Conservation (phyloP, 768 basidiomycete species). For the Suillus discolor region DNA sequence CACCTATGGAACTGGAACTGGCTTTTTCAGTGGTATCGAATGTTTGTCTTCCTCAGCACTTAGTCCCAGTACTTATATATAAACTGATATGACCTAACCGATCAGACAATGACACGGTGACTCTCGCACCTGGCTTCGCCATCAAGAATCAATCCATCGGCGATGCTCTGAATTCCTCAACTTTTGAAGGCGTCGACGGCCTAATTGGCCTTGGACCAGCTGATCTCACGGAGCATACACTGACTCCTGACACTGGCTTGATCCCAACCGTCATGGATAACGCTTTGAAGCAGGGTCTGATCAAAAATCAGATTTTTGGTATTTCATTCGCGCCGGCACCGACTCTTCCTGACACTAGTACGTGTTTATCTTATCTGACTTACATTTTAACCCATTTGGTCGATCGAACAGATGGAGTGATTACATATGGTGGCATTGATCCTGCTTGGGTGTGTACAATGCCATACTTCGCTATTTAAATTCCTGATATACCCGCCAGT, state of each 20-base stretch:
- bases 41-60: constrained; percentile 18
- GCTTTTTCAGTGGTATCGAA: constrained; percentile 35
- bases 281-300: too few species aligned
- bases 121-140: constrained; percentile 25
- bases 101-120: constrained; percentile 29
- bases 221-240: constrained; percentile 19
- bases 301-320: too few species aligned
- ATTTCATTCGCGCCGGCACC: too few species aligned
- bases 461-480: too few species aligned
- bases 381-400: too few species aligned
- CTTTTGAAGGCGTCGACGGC: constrained; percentile 28
- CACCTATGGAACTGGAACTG: constrained; percentile 18
- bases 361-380: too few species aligned
- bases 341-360: too few species aligned
- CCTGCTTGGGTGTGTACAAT: too few species aligned
- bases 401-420: too few species aligned
- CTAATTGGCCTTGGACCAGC: constrained; percentile 30
- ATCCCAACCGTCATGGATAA: too few species aligned
- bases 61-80: not conserved
- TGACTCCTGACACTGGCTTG: too few species aligned
- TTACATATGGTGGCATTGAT: too few species aligned
- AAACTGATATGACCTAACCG: not conserved
- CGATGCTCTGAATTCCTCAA: constrained; percentile 16
- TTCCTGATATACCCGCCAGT: constrained; percentile 19
- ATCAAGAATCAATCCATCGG: constrained; percentile 33